Evolutionary conservation across 257 asterid species (phyloP).

Genomic region (Primulina tabacum): DNA sequence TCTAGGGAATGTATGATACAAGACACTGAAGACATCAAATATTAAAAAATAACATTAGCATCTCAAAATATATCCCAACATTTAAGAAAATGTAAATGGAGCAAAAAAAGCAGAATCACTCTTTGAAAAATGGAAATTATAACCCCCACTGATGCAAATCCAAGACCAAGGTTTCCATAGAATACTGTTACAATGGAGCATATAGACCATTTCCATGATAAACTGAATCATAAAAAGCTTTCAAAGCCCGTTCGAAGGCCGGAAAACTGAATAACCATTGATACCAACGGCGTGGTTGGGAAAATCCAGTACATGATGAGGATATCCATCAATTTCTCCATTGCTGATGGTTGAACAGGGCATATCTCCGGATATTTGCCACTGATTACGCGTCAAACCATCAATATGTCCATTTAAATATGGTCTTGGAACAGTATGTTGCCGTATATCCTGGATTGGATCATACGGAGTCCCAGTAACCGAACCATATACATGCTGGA

Average conservation of each 20-base stretch:
- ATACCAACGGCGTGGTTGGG: constrained; percentile 42
- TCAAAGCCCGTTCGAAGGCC: constrained; percentile 74
- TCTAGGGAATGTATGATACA: too few relatives aligned
- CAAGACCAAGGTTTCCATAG: background rate
- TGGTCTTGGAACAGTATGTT: constrained; percentile 34
- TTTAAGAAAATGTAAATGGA: constrained; percentile 11
- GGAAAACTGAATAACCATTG: constrained; percentile 58
- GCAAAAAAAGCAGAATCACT: constrained; percentile 25
- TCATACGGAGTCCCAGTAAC: constrained; percentile 37
- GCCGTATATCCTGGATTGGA: constrained; percentile 45
- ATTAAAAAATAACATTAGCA: background rate
- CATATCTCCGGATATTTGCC: constrained; percentile 71
- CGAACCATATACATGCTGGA: constrained; percentile 43
- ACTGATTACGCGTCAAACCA: constrained; percentile 48
- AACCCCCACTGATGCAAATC: constrained; percentile 15
- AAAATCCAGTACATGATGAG: constrained; percentile 54
- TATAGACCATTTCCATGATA: background rate
- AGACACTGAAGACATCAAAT: too few relatives aligned
- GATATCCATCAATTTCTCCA: constrained; percentile 47
- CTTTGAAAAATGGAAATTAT: constrained; percentile 27
- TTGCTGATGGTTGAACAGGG: constrained; percentile 36
- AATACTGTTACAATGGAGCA: background rate
- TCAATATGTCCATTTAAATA: constrained; percentile 57
- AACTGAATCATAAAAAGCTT: constrained; percentile 14
- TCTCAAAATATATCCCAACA: background rate